Conservation (phyloP, 202 grass and related monocot genomes). For the Bolboschoenoplectus hybrid region DNA sequence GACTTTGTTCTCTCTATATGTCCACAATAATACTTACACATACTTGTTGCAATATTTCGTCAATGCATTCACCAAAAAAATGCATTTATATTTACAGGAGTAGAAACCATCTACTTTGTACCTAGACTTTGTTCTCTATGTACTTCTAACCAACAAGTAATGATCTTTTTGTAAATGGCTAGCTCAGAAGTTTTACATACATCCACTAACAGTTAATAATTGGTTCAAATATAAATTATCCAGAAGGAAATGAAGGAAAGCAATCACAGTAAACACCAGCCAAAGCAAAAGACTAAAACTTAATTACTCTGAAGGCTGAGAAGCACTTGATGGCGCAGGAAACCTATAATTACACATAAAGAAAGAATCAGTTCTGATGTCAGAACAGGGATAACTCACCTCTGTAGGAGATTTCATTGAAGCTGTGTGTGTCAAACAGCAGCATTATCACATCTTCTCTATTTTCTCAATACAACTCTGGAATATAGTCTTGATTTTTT, state of each 20-base stretch:
- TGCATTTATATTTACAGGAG: too few relatives aligned
- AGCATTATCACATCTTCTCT: background rate
- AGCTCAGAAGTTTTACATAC: background rate
- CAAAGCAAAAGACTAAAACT: background rate
- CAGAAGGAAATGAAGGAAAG: background rate
- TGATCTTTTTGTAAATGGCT: background rate
- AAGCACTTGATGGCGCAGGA: conserved; percentile 34
- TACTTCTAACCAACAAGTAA: too few relatives aligned
- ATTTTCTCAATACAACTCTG: background rate
- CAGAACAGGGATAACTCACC: background rate
- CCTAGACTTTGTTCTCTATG: too few relatives aligned
- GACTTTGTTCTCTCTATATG: too few relatives aligned
- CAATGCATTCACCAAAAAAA: too few relatives aligned
- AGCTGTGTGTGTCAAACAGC: background rate
- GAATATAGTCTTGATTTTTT: background rate
- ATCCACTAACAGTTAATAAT: background rate
- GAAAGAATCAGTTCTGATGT: background rate
- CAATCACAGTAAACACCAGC: background rate
- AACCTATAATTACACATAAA: conserved; percentile 45
- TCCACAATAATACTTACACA: too few relatives aligned
- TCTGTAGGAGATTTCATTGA: background rate
- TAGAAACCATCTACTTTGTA: too few relatives aligned
- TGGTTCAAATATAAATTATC: conserved; percentile 5
- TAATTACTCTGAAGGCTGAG: conserved; percentile 20
- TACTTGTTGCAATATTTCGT: too few relatives aligned